Evolutionary conservation across 83 land plant species (phyloP), one percentile per base, ranked within the genome.

Genomic region (Picea abies): DNA sequence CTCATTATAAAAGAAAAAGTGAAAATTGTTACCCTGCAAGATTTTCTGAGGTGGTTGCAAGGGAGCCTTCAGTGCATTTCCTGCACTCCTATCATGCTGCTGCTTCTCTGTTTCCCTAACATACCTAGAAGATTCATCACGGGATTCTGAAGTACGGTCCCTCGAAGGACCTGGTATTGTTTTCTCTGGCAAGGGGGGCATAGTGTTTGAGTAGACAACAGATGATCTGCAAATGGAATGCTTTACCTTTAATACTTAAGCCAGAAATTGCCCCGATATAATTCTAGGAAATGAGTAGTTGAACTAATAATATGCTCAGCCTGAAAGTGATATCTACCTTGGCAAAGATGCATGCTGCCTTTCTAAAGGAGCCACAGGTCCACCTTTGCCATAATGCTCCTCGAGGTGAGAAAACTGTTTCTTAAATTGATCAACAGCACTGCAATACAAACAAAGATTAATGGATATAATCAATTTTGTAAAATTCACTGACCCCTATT

Each of bases 391-490:
- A 69, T 82, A 76, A 66, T 84, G 80, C 73, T 88, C 90, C 80
- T 88, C 89, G 9, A 88, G 81, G 72, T 88, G 82, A 6, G 89
- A 83, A 85, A 88, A 85, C 26, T 88, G 90, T 82, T 80, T 85
- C 79, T 73, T 83, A 81, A 88, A 88, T 72, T 85, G 88, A 77
- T 85, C 87, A 56, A 88, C 81, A 29, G 87, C 87, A 88, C 87
- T 88, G 83, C 1, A 44, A 15, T 84, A 93, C 25, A 23, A 68
- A 78, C 26, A 39, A 17, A 39, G 65, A 68, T 4, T 20, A 83
- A 20, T 88, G 41, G 25, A 58, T 16, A 67, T 58, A 56, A 84
- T 79, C 15, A 29, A 22, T 80, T 81, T 65, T 49, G 3, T 11
- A 23, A 29, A 52, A 49, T 49, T 20, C 60, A 64, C 22, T 79